These are phyloP conservation scores for Hypoxylon fuscum DNA, from an alignment of 495 filamentous ascomycete genomes.

Conservation along the genomic window DNA sequence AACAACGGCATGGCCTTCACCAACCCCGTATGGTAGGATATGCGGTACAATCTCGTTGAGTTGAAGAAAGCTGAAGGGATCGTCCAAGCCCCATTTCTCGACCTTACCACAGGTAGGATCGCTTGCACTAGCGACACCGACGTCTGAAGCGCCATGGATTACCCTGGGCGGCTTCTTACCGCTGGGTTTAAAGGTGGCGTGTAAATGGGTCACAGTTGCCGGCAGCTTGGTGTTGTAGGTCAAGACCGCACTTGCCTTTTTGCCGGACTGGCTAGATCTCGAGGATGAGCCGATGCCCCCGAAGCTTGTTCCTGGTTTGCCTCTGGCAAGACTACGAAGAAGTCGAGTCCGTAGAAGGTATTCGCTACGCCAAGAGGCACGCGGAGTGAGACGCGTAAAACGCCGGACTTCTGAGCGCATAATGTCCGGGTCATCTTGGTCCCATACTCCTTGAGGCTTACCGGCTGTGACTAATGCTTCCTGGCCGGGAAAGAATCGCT, in stretches of 20 bases:
- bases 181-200: constrained; percentile 71
- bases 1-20: constrained; percentile 74
- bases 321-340: constrained; percentile 78
- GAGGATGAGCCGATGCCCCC: constrained; percentile 50
- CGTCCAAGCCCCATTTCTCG: constrained; percentile 84
- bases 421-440: constrained; percentile 61
- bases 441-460: constrained; percentile 49
- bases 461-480: constrained; percentile 53
- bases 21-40: constrained; percentile 78
- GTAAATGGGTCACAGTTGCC: constrained; percentile 76
- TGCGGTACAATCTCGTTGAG: constrained; percentile 79
- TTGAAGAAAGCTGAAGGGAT: constrained; percentile 76
- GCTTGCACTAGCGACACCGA: constrained; percentile 75
- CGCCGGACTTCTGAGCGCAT: constrained; percentile 69
- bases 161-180: constrained; percentile 77
- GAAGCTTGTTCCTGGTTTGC: constrained; percentile 63
- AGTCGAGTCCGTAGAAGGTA: constrained; percentile 89
- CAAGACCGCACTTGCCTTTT: constrained; percentile 63
- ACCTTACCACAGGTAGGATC: constrained; percentile 79
- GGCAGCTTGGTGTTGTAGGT: constrained; percentile 85
- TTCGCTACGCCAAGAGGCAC: constrained; percentile 91
- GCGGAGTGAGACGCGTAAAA: constrained; percentile 80
- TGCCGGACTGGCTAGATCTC: constrained; percentile 61
- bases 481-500: constrained; percentile 84
- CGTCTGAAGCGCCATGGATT: constrained; percentile 81